Percentiles rank a stretch among this genome's conserved stretches.
phyloP scores from a whole-genome alignment of 75 land plant genomes.

The Pinus tabuliformis region DNA sequence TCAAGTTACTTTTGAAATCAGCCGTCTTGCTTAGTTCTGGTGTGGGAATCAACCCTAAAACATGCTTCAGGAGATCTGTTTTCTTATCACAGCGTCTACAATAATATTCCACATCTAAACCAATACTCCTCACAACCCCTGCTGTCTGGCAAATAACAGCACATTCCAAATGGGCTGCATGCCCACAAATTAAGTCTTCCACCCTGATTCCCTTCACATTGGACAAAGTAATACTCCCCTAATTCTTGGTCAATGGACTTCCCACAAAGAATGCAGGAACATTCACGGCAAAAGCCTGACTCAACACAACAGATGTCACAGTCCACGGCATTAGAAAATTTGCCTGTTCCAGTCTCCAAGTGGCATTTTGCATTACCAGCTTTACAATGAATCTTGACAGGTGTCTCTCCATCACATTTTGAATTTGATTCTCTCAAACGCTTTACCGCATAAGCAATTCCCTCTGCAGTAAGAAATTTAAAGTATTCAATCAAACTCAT shows the following conservation, averaged over 20 bases:
- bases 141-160: constrained; percentile 62
- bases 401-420: not conserved
- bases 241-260: constrained; percentile 22
- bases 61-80: constrained; percentile 53
- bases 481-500: not conserved
- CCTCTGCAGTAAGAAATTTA: not conserved
- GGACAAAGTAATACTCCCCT: constrained; percentile 44
- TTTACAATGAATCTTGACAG: constrained; percentile 20
- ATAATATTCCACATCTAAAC: constrained; percentile 69
- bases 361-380: constrained; percentile 45
- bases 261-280: constrained; percentile 79
- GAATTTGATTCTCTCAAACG: not conserved
- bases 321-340: constrained; percentile 13
- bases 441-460: not conserved
- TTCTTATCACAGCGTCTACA: constrained; percentile 81
- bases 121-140: constrained; percentile 66
- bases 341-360: not conserved
- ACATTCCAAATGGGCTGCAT: constrained; percentile 76
- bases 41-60: constrained; percentile 24
- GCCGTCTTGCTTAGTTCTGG: constrained; percentile 35
- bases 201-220: constrained; percentile 36
- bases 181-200: constrained; percentile 64
- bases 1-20: constrained; percentile 42
- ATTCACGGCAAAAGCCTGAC: constrained; percentile 63
- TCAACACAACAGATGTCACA: constrained; percentile 83